A percentile compares a stretch with the other conserved stretches of the same genome.
Conservation (phyloP, 768 basidiomycete species). For the Chalciporus pseudorubinellus region DNA sequence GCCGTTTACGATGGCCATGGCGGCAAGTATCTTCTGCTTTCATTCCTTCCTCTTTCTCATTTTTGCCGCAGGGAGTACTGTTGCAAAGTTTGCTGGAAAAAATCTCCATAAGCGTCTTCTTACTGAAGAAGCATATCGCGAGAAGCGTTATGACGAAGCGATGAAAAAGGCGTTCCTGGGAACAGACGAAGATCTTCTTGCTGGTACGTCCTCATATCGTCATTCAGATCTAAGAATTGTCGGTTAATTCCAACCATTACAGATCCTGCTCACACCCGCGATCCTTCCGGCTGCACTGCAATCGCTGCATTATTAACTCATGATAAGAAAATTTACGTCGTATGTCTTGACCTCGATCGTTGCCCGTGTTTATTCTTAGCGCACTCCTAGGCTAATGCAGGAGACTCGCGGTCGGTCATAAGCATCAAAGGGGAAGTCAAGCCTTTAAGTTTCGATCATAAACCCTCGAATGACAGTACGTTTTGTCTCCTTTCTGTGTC, state of each 20-base stretch:
- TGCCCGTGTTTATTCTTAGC: conserved; percentile 1
- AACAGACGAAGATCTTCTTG: conserved; percentile 91
- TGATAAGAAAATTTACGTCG: conserved; percentile 77
- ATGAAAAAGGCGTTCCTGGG: conserved; percentile 88
- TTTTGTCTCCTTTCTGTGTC: conserved; percentile 3
- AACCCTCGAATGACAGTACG: conserved; percentile 84
- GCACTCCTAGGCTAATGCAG: conserved; percentile 85
- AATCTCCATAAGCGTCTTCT: conserved; percentile 78
- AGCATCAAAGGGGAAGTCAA: conserved; percentile 83
- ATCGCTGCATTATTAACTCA: conserved; percentile 81
- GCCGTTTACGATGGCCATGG: conserved; percentile 99
- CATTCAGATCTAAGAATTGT: not conserved
- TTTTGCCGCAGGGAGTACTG: conserved; percentile 59
- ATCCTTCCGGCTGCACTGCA: conserved; percentile 96
- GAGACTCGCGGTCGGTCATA: conserved; percentile 91
- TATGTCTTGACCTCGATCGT: conserved; percentile 38
- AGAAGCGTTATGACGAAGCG: conserved; percentile 68
- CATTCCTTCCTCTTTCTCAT: not conserved
- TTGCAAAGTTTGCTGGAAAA: conserved; percentile 85
- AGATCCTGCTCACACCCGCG: conserved; percentile 86
- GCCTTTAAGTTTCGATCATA: conserved; percentile 91
- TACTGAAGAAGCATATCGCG: conserved; percentile 67
- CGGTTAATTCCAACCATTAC: conserved; percentile 8
- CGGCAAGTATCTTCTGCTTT: conserved; percentile 48
- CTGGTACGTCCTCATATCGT: conserved; percentile 48